Conservation (phyloP, 495 filamentous ascomycete species). For the Annulohypoxylon moriforme region DNA sequence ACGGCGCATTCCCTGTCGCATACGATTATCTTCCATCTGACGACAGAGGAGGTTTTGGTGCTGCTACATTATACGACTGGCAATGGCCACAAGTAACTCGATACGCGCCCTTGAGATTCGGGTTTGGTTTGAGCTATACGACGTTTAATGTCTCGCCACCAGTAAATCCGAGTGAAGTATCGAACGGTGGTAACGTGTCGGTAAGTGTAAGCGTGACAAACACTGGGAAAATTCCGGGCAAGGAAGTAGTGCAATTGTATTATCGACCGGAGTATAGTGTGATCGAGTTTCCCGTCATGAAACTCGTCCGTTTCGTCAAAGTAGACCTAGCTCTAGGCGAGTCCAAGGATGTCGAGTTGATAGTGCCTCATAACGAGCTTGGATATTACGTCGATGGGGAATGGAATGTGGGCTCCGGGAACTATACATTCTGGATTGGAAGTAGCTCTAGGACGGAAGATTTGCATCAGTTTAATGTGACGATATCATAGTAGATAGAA, state of each 20-base stretch:
- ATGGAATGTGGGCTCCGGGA: constrained; percentile 32
- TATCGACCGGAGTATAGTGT: constrained; percentile 67
- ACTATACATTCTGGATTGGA: constrained; percentile 36
- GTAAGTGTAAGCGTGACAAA: constrained; percentile 71
- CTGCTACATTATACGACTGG: constrained; percentile 22
- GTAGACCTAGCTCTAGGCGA: constrained; percentile 64
- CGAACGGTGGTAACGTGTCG: constrained; percentile 58
- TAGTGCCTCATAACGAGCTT: constrained; percentile 59
- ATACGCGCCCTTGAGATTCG: constrained; percentile 70
- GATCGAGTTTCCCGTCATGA: constrained; percentile 73
- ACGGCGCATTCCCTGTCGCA: constrained; percentile 19
- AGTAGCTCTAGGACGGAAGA: constrained; percentile 29
- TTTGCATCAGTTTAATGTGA: constrained; percentile 20
- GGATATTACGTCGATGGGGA: constrained; percentile 34
- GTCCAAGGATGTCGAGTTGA: constrained; percentile 64
- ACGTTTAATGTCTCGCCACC: constrained; percentile 71
- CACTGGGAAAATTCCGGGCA: constrained; percentile 68
- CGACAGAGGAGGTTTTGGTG: constrained; percentile 11
- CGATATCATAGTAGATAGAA: constrained; percentile 4
- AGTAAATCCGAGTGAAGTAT: constrained; percentile 60
- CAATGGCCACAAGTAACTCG: constrained; percentile 20
- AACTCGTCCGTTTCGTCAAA: constrained; percentile 80
- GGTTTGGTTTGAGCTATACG: constrained; percentile 76
- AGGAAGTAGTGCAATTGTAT: constrained; percentile 82
- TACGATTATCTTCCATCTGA: constrained; percentile 28